Evolutionary conservation across 1,284 basidiomycete species (phyloP).

Genomic region (Fistulina hepatica): DNA sequence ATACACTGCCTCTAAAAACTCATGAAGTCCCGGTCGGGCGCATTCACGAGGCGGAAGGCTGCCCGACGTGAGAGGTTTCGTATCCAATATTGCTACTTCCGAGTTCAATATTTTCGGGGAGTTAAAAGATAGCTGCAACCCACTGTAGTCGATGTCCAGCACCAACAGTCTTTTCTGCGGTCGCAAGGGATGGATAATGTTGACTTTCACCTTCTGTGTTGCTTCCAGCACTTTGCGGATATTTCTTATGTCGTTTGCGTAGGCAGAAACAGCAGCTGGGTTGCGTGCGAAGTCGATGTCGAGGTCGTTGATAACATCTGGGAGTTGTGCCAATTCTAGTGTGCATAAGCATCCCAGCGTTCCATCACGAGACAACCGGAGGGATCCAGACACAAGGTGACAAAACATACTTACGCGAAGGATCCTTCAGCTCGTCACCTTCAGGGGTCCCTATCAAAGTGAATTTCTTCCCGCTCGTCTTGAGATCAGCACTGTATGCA

Average conservation of each 20-base stretch:
- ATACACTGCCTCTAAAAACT: conserved; percentile 72
- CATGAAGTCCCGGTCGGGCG: conserved; percentile 73
- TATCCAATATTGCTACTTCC: conserved; percentile 64
- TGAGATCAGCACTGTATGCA: conserved; percentile 42
- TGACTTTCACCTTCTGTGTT: conserved; percentile 51
- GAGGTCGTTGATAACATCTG: conserved; percentile 70
- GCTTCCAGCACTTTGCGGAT: conserved; percentile 69
- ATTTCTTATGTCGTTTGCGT: conserved; percentile 66
- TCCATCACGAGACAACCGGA: background rate
- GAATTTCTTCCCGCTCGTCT: conserved; percentile 57
- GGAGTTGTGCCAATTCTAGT: conserved; percentile 51
- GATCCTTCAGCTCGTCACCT: conserved; percentile 76
- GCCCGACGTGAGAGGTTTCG: conserved; percentile 69
- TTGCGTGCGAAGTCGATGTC: conserved; percentile 67
- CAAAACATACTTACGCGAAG: conserved; percentile 30
- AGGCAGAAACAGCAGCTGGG: conserved; percentile 43
- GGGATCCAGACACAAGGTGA: conserved; percentile 4
- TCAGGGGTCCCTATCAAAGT: conserved; percentile 74
- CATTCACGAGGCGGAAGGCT: conserved; percentile 71
- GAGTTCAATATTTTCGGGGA: conserved; percentile 1
- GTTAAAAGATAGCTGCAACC: conserved; percentile 9
- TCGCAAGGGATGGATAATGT: conserved; percentile 68
- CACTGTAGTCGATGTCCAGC: conserved; percentile 85
- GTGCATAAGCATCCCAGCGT: conserved; percentile 7
- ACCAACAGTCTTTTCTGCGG: conserved; percentile 73